phyloP scores from a whole-genome alignment of 2,329 filamentous ascomycete species.

The Huntiella abstrusa region DNA sequence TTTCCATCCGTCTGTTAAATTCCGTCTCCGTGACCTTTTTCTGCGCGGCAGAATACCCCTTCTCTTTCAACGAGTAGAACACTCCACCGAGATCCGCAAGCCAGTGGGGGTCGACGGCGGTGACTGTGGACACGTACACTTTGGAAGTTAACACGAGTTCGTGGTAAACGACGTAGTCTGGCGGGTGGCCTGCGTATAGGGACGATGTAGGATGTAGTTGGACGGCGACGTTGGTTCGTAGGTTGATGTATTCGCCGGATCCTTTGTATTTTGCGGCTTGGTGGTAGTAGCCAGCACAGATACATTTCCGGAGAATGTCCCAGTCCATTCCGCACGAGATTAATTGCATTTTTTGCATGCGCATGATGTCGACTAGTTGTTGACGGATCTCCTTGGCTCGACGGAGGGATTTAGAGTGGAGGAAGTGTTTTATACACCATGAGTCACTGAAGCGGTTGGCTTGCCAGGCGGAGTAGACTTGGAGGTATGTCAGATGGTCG shows the following conservation, averaged over 20 bases:
- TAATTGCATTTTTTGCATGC: constrained; percentile 71
- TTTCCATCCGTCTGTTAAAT: constrained; percentile 83
- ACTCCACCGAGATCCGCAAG: constrained; percentile 89
- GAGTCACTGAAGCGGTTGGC: constrained; percentile 73
- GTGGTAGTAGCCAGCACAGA: constrained; percentile 95
- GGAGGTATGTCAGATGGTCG: constrained; percentile 85
- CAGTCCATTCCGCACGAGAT: constrained; percentile 87
- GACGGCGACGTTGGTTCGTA: constrained; percentile 83
- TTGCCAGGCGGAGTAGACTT: constrained; percentile 93
- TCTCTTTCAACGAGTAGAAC: constrained; percentile 95
- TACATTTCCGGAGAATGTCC: constrained; percentile 88
- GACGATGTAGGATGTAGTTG: constrained; percentile 89
- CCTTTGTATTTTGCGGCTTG: constrained; percentile 93
- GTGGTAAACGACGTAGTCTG: constrained; percentile 95
- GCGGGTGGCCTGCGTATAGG: constrained; percentile 84
- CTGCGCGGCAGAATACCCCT: constrained; percentile 77
- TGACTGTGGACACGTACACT: constrained; percentile 96
- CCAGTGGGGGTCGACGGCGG: constrained; percentile 91
- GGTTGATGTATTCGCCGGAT: constrained; percentile 91
- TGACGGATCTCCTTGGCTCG: constrained; percentile 87
- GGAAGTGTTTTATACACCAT: constrained; percentile 85
- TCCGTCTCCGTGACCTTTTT: constrained; percentile 78
- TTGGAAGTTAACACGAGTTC: constrained; percentile 92
- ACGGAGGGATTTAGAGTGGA: constrained; percentile 85
- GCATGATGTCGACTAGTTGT: constrained; percentile 86